Base-by-base conservation (phyloP, 1,284 basidiomycete genomes). In the Ustilago tritici region DNA sequence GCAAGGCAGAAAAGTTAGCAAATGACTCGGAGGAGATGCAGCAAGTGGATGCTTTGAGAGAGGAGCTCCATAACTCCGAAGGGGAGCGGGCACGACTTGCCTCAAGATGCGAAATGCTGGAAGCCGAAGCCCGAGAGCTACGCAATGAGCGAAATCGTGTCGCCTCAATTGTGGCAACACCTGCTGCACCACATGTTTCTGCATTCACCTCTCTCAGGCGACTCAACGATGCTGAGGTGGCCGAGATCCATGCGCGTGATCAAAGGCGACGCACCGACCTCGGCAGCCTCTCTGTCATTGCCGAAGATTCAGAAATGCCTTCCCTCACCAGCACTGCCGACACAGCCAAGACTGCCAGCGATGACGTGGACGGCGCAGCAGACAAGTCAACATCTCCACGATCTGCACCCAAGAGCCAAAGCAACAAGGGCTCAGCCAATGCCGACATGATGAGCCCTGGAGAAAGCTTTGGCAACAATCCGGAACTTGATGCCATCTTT, bases 401-500 rank as follows among this genome's bases (percentile, higher is more conserved):
- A n/a, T 63, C 64, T 4, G 41, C 34, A n/a, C 52, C 53, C 4
- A 49, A 43, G 36, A 41, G 54, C n/a, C 56, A 57, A 19, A 36
- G n/a, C 19, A 54, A 58, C 52, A 56, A 57, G n/a, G 57, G 57
- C 9, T 47, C 53, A 12, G 58, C 35, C 5, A 61, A 64, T 32
- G 49, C 41, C 14, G 61, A 54, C 2, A 49, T 53, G 31, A 61
- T 57, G 17, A 72, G 70, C 49, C 67, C 67, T 36, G 65, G 61
- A 41, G 68, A 68, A 19, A 64, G 63, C 14, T 59, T 68, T 32
- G 68, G 53, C n/a, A 67, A 64, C 61, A 77, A 77, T 61, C 74
- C 74, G 2, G 74, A 77, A 52, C 70, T 77, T 12, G 74, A 73
- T 28, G 69, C 70, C 31, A 72, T 77, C 56, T 77, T 77, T 56